phyloP scores from a whole-genome alignment of 805 yeast genomes.

The Brettanomyces naardenensis region DNA sequence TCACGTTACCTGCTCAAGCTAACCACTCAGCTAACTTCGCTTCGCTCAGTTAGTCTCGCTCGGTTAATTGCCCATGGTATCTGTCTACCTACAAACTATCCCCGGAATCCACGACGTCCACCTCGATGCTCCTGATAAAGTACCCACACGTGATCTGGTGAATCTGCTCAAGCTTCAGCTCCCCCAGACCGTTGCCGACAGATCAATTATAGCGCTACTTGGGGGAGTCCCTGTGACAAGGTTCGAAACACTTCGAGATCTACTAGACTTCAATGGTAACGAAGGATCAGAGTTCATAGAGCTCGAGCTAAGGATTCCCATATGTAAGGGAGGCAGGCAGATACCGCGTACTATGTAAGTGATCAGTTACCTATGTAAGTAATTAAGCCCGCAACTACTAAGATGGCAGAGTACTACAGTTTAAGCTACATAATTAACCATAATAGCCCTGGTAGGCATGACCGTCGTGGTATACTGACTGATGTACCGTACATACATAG shows the following conservation, averaged over 20 bases:
- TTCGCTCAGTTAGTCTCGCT: too few relatives aligned
- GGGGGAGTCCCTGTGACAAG: conserved; percentile 6
- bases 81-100: conserved; percentile 11
- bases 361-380: too few relatives aligned
- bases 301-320: conserved; percentile 26
- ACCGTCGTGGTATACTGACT: too few relatives aligned
- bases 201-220: conserved; percentile 9
- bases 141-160: conserved; percentile 4
- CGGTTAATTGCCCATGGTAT: conserved; percentile 10
- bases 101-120: conserved; percentile 9
- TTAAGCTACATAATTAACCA: too few relatives aligned
- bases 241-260: neutral
- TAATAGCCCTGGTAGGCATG: too few relatives aligned
- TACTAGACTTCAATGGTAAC: neutral
- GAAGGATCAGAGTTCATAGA: conserved; percentile 7
- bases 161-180: conserved; percentile 3
- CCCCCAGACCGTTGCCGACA: conserved; percentile 8
- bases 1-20: too few relatives aligned
- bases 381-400: too few relatives aligned
- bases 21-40: too few relatives aligned
- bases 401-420: too few relatives aligned
- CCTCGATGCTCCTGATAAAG: neutral
- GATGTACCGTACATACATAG: too few relatives aligned
- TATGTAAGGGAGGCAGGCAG: conserved; percentile 33
- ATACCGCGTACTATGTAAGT: too few relatives aligned